phyloP scores from a whole-genome alignment of 169 alveolate genomes.

The Plasmodium yoelii region DNA sequence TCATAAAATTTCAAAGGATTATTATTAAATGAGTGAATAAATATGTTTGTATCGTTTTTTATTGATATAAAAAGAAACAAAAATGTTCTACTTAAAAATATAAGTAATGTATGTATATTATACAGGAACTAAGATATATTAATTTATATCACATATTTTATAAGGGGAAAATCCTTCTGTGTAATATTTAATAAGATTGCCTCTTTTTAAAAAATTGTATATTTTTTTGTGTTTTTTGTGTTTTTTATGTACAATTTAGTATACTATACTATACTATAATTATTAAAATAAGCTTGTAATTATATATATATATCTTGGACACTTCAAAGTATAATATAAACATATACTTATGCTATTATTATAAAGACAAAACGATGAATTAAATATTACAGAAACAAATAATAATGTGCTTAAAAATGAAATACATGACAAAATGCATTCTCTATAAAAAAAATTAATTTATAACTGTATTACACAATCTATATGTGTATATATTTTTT shows the following conservation, averaged over 20 bases:
- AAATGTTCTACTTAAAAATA: not conserved
- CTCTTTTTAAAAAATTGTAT: too few relatives aligned
- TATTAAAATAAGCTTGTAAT: not conserved
- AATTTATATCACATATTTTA: too few relatives aligned
- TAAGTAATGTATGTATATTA: not conserved
- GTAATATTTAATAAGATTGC: too few relatives aligned
- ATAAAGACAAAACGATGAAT: slow-evolving; percentile 19
- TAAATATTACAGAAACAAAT: slow-evolving; percentile 33
- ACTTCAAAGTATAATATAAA: slow-evolving; percentile 1
- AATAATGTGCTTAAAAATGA: slow-evolving; percentile 17
- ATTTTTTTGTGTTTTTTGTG: too few relatives aligned
- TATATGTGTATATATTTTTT: not conserved
- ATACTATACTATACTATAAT: not conserved
- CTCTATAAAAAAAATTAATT: slow-evolving; percentile 9
- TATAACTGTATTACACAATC: slow-evolving; percentile 7
- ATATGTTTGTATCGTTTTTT: slow-evolving; percentile 9
- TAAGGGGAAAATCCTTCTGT: too few relatives aligned
- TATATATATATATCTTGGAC: slow-evolving; percentile 1
- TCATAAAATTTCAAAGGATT: slow-evolving; percentile 1
- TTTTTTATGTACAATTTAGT: too few relatives aligned
- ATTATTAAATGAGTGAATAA: slow-evolving; percentile 1
- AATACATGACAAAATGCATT: not conserved
- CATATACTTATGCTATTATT: slow-evolving; percentile 9
- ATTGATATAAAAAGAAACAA: slow-evolving; percentile 3
- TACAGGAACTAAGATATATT: too few relatives aligned